These are phyloP conservation scores for Lentinula edodes DNA, from an alignment of 768 basidiomycete genomes.

Conservation along the genomic window DNA sequence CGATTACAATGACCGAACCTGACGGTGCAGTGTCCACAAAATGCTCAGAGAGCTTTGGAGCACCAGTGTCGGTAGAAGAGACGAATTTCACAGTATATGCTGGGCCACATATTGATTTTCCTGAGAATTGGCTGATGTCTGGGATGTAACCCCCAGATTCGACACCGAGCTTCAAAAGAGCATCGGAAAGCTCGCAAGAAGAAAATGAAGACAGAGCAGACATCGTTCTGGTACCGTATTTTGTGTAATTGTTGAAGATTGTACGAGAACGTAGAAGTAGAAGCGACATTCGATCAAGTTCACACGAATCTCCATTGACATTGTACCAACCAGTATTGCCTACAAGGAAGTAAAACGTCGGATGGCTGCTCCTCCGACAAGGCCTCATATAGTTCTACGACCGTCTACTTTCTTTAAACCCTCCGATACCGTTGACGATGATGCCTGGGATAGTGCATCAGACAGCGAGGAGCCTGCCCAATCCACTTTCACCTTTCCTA, in stretches of 20 bases:
- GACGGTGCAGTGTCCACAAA: slow-evolving; percentile 76
- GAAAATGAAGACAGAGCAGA: not conserved
- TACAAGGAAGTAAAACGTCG: not conserved
- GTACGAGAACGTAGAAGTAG: not conserved
- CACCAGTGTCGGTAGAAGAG: slow-evolving; percentile 42
- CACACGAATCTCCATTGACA: not conserved
- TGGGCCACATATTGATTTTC: slow-evolving; percentile 51
- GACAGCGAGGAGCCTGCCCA: slow-evolving; percentile 68
- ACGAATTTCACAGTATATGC: slow-evolving; percentile 91
- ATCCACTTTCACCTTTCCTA: slow-evolving; percentile 44
- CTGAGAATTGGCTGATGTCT: slow-evolving; percentile 57
- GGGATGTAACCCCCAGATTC: slow-evolving; percentile 76
- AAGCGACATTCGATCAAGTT: not conserved
- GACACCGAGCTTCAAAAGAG: slow-evolving; percentile 65
- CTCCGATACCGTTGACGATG: slow-evolving; percentile 77
- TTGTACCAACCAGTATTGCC: not conserved
- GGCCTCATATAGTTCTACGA: slow-evolving; percentile 66
- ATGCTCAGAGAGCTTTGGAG: slow-evolving; percentile 64
- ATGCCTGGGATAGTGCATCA: slow-evolving; percentile 81
- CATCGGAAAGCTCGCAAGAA: slow-evolving; percentile 6
- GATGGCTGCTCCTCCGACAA: slow-evolving; percentile 61
- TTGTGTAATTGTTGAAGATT: not conserved
- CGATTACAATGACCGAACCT: slow-evolving; percentile 67
- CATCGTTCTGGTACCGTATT: not conserved
- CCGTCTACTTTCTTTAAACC: slow-evolving; percentile 39